phyloP scores from a whole-genome alignment of 2,329 filamentous ascomycete genomes.

The Ophioceras dolichostomum region DNA sequence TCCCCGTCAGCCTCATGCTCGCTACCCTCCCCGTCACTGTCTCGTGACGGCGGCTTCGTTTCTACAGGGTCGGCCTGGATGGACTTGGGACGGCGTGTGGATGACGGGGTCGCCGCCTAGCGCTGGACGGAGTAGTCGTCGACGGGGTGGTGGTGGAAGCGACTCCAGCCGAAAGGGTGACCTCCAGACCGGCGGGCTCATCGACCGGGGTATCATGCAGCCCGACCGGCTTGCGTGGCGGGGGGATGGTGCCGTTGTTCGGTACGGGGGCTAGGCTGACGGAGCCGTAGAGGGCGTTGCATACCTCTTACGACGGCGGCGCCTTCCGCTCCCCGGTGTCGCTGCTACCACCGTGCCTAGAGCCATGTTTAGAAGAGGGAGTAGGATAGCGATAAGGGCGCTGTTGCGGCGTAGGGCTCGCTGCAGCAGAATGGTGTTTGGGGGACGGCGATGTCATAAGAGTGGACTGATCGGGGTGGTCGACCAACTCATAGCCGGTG shows the following conservation, averaged over 20 bases:
- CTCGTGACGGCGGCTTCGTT: constrained; percentile 8
- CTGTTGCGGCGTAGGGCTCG: too few relatives aligned
- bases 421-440: too few relatives aligned
- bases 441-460: too few relatives aligned
- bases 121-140: constrained; percentile 3
- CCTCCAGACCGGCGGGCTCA: constrained; percentile 43
- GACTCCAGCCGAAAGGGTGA: too few relatives aligned
- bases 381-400: too few relatives aligned
- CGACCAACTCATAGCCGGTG: too few relatives aligned
- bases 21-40: constrained; percentile 6
- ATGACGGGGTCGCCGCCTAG: constrained; percentile 2
- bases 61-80: constrained; percentile 12
- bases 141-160: constrained; percentile 8
- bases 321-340: too few relatives aligned
- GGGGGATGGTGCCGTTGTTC: constrained; percentile 78
- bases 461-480: too few relatives aligned
- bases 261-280: constrained; percentile 59
- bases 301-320: too few relatives aligned
- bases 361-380: too few relatives aligned
- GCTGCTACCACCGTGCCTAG: too few relatives aligned
- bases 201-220: constrained; percentile 41
- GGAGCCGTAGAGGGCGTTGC: constrained; percentile 88
- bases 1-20: constrained; percentile 7
- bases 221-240: constrained; percentile 54
- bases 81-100: constrained; percentile 5